Evolutionary conservation across 495 filamentous ascomycete species (phyloP).

Genomic region (Neurospora sp.): DNA sequence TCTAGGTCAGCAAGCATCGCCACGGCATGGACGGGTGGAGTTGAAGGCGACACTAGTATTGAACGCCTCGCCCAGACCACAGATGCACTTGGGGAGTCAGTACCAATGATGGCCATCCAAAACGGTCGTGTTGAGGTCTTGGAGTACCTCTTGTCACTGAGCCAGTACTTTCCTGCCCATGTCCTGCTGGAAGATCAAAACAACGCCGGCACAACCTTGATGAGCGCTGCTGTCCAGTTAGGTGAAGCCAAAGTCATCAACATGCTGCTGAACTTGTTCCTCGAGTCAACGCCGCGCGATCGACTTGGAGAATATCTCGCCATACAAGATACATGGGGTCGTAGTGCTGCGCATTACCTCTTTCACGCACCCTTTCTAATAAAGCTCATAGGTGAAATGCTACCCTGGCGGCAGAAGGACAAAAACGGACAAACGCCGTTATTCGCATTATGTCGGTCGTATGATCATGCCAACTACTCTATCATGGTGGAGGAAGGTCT

Average conservation of each 20-base stretch:
- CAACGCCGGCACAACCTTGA: slow-evolving; percentile 76
- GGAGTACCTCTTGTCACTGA: slow-evolving; percentile 65
- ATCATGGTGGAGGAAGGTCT: slow-evolving; percentile 76
- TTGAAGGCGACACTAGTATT: slow-evolving; percentile 79
- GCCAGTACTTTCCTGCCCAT: slow-evolving; percentile 58
- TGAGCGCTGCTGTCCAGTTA: slow-evolving; percentile 90
- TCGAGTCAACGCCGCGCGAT: slow-evolving; percentile 26
- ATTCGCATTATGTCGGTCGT: slow-evolving; percentile 88
- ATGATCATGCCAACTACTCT: slow-evolving; percentile 82
- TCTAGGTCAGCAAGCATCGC: slow-evolving; percentile 68
- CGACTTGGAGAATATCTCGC: slow-evolving; percentile 55
- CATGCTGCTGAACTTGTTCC: slow-evolving; percentile 55
- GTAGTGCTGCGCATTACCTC: slow-evolving; percentile 89
- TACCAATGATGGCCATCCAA: slow-evolving; percentile 95
- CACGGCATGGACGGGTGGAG: slow-evolving; percentile 51
- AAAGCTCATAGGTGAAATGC: slow-evolving; percentile 54
- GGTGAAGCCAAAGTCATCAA: slow-evolving; percentile 67
- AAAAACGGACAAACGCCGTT: slow-evolving; percentile 95
- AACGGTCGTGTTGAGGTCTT: slow-evolving; percentile 58
- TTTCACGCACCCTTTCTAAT: slow-evolving; percentile 84
- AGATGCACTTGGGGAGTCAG: slow-evolving; percentile 69
- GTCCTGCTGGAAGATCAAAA: slow-evolving; percentile 73
- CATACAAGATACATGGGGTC: slow-evolving; percentile 70
- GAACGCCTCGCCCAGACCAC: slow-evolving; percentile 75
- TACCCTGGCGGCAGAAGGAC: slow-evolving; percentile 86